Conservation (phyloP, 495 filamentous ascomycete species). For the Penicillium simplicissimum region DNA sequence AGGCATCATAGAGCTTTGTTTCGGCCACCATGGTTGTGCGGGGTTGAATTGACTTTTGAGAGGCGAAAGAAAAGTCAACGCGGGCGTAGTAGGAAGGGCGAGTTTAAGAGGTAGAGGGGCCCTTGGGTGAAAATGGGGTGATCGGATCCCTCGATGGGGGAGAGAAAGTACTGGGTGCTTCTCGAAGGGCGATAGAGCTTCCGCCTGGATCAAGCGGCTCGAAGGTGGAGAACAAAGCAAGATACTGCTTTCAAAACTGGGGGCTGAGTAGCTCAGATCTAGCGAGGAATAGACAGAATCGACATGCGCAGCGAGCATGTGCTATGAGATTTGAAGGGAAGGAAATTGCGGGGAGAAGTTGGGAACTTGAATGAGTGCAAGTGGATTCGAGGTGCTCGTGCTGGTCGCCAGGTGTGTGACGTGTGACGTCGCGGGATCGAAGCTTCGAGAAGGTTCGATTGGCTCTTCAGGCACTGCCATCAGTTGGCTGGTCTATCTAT, state of each 20-base stretch:
- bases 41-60: conserved; percentile 22
- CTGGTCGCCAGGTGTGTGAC: conserved; percentile 22
- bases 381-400: neutral
- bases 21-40: conserved; percentile 73
- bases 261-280: neutral
- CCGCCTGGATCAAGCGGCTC: conserved; percentile 2
- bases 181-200: conserved; percentile 48
- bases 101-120: conserved; percentile 12
- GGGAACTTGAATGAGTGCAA: conserved; percentile 5
- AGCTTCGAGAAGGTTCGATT: conserved; percentile 43
- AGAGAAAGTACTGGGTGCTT: conserved; percentile 13
- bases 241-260: neutral
- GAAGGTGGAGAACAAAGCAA: neutral
- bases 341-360: conserved; percentile 1
- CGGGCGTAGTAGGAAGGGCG: conserved; percentile 2
- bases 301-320: neutral
- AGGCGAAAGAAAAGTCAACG: conserved; percentile 11
- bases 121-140: neutral
- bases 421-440: conserved; percentile 38
- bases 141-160: neutral
- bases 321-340: neutral
- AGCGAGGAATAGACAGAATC: neutral
- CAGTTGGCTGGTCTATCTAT: neutral
- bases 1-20: conserved; percentile 79
- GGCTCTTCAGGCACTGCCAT: neutral